phyloP scores from a whole-genome alignment of 2,329 filamentous ascomycete genomes.

The Oidium heveae region DNA sequence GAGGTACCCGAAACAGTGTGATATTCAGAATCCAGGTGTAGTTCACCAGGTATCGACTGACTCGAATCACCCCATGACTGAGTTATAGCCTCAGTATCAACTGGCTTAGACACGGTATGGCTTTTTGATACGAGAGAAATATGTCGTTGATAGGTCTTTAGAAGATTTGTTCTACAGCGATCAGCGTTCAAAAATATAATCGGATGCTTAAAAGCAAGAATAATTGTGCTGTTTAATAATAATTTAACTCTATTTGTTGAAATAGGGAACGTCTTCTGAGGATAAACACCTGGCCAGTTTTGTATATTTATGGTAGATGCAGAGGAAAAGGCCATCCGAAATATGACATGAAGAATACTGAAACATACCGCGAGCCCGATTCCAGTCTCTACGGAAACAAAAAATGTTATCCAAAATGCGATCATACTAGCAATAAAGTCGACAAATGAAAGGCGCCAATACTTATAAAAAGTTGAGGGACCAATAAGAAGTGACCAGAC shows the following conservation, averaged over 20 bases:
- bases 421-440: slow-evolving; percentile 39
- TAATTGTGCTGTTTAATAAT: neutral
- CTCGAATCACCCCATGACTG: neutral
- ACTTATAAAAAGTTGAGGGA: slow-evolving; percentile 19
- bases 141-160: neutral
- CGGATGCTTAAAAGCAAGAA: neutral
- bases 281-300: neutral
- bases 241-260: neutral
- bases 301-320: neutral
- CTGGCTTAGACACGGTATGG: neutral
- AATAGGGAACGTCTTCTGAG: neutral
- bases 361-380: slow-evolving; percentile 4
- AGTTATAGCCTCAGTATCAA: neutral
- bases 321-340: slow-evolving; percentile 2
- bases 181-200: slow-evolving; percentile 5
- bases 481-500: slow-evolving; percentile 4
- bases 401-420: slow-evolving; percentile 38
- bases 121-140: neutral
- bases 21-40: neutral
- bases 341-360: slow-evolving; percentile 3
- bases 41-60: neutral
- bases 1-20: neutral
- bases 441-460: slow-evolving; percentile 37
- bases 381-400: slow-evolving; percentile 34
- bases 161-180: neutral